Base-by-base conservation (phyloP, 345 rosid genomes). In the Camelina laxa region DNA sequence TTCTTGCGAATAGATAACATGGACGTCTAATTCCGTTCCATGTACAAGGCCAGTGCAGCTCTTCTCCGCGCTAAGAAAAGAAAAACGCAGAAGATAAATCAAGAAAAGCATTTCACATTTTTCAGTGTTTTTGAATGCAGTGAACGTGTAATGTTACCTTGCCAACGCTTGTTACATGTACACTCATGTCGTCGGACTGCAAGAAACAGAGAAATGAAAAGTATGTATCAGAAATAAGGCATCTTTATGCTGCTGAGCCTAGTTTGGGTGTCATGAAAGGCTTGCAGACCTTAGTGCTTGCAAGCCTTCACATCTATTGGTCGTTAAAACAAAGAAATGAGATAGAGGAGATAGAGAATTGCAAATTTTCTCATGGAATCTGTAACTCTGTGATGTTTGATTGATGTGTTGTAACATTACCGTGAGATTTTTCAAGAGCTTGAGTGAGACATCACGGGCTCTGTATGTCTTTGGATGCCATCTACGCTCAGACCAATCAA, bases 401-500 rank as follows among this genome's bases (percentile, higher is more conserved):
- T 2, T 44, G 60, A 17, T 65, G 57, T 36, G 53, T 49, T 36
- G 45, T 11, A 20, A 27, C 44, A 49, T 31, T 90, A 96, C 99
- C 85, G 95, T 87, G 42, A 96, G 82, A 71, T 92, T 96, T 85
- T 67, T 87, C 71, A 96, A 53, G 75, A 92, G 88, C 53, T 83
- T 91, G 6, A 80, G 84, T 5, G 86, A 83, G 65, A 89, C 54
- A 54, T 96, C 96, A 7, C 76, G 84, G 14, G 89, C 82, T 80
- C 81, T 88, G 74, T 91, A 96, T 22, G 93, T 88, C 80, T 88
- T 96, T 21, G 99, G 98, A 83, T 96, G 98, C 99, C 98, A 96
- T 77, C 88, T 92, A 74, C 93, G 88, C 79, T 96, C 98, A 12
- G 98, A 96, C 99, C 99, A 96, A 82, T 96, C 99, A 58, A 96